Conservation (phyloP, 768 basidiomycete genomes). For the Fomitopsis pulvina region DNA sequence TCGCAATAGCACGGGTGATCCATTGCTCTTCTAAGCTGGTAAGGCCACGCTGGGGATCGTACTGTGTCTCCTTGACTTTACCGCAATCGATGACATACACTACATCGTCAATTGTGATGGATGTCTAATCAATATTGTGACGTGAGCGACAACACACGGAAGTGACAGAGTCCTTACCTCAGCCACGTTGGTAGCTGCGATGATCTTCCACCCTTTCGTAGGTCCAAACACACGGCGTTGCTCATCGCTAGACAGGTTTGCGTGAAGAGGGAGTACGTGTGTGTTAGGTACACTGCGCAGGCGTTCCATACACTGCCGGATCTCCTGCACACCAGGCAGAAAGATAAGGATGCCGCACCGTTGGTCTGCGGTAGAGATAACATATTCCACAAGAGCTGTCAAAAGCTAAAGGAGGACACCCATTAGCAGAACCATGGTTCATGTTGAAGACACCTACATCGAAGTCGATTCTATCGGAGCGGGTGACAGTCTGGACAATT, state of each 20-base stretch:
- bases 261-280: slow-evolving; percentile 73
- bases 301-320: slow-evolving; percentile 66
- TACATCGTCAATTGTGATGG: slow-evolving; percentile 87
- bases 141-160: background rate
- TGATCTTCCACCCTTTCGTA: slow-evolving; percentile 68
- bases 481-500: slow-evolving; percentile 54
- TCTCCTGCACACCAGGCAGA: slow-evolving; percentile 86
- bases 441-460: slow-evolving; percentile 35
- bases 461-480: slow-evolving; percentile 66
- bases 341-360: slow-evolving; percentile 79
- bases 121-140: slow-evolving; percentile 44
- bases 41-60: slow-evolving; percentile 63
- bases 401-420: slow-evolving; percentile 42
- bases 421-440: background rate
- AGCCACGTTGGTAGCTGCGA: slow-evolving; percentile 88
- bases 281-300: slow-evolving; percentile 33
- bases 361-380: slow-evolving; percentile 41
- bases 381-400: slow-evolving; percentile 56
- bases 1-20: slow-evolving; percentile 71
- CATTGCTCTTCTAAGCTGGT: slow-evolving; percentile 75
- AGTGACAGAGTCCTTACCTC: slow-evolving; percentile 43
- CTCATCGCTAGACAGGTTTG: slow-evolving; percentile 80
- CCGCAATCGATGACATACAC: slow-evolving; percentile 81
- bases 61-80: slow-evolving; percentile 78
- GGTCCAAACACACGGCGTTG: slow-evolving; percentile 71